Conservation (phyloP, 2,329 filamentous ascomycete species). For the Pestalotiopsis sp. region DNA sequence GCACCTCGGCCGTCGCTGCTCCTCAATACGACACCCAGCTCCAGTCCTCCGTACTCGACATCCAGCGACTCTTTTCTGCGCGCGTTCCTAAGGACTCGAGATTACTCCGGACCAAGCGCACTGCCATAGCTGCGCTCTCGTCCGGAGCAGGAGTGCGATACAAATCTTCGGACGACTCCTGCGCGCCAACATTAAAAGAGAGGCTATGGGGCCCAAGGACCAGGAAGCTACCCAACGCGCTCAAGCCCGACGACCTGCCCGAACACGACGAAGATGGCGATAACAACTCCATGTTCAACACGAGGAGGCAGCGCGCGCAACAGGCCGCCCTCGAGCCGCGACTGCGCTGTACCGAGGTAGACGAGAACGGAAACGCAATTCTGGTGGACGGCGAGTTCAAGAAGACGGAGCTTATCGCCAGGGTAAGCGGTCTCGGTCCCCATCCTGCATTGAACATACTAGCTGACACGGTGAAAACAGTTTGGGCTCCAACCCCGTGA, state of each 20-base stretch:
- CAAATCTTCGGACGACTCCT: constrained; percentile 28
- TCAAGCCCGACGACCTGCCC: constrained; percentile 63
- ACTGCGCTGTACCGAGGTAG: constrained; percentile 91
- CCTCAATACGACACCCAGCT: constrained; percentile 18
- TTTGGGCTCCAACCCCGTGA: constrained; percentile 93
- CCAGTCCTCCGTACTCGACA: constrained; percentile 26
- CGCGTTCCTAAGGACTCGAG: constrained; percentile 15
- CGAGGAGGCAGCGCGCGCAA: constrained; percentile 69
- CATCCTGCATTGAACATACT: background rate
- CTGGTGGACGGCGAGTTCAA: constrained; percentile 95
- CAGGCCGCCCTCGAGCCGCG: constrained; percentile 85
- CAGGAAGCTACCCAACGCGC: constrained; percentile 40
- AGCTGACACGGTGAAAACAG: constrained; percentile 42
- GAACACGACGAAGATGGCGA: constrained; percentile 59
- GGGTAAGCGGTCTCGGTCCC: constrained; percentile 52
- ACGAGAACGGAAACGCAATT: constrained; percentile 89
- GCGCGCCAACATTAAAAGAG: constrained; percentile 47
- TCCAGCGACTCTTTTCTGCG: constrained; percentile 22
- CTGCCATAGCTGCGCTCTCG: constrained; percentile 15
- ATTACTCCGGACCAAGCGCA: constrained; percentile 13
- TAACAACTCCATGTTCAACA: constrained; percentile 66
- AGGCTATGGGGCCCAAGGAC: constrained; percentile 47
- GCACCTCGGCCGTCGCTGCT: constrained; percentile 1
- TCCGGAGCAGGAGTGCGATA: constrained; percentile 26
- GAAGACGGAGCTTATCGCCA: constrained; percentile 95